Evolutionary conservation across 2,329 filamentous ascomycete species (phyloP), one percentile per base, ranked within the genome.

Genomic region (Tricladium varicosporioides): DNA sequence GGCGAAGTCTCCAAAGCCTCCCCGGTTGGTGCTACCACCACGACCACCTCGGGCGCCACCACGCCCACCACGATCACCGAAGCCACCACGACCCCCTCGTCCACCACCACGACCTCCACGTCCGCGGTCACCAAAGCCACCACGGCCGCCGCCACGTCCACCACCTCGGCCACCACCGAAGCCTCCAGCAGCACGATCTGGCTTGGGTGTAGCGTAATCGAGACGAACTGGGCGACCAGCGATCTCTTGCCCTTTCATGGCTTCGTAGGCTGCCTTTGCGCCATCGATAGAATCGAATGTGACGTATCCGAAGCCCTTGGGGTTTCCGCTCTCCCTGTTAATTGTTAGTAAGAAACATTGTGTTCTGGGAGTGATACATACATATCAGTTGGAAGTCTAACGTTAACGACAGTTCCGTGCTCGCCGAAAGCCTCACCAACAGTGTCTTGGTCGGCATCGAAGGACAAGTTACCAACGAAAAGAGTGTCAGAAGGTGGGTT

Each of bases 281-380:
- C 89, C 86, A 33, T 89, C 86, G 59, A 87, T 75, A 42, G 82
- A 83, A 51, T 75, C 74, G 75, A 86, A 89, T 73, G 86, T 85
- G 60, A 90, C 82, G 74, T 91, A 91, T 57, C 86, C 87, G 73
- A 88, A 90, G 54, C 87, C 87, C 80, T 90, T 90, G 68, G 82
- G 82, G 59, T 80, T 78, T 59, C 86, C 86, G 57, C 80, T 82
- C 57, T 89, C 86, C 62, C 78, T 75, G 36, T 42, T 18, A 55
- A 45, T 42, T 31, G 54, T 73, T 68, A 73, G 66, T 49, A 58
- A n/a, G 13, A 19, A 51, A 32, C 10, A 44, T 51, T 49, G n/a
- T 43, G 13, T 16, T 15, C 10, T 16, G 18, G 2, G 42, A 42
- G 18, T 15, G 45, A 44, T 58, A 69, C 72, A 67, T 69, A 75